phyloP scores from a whole-genome alignment of 805 yeast species.

The Ogataea glucozyma region DNA sequence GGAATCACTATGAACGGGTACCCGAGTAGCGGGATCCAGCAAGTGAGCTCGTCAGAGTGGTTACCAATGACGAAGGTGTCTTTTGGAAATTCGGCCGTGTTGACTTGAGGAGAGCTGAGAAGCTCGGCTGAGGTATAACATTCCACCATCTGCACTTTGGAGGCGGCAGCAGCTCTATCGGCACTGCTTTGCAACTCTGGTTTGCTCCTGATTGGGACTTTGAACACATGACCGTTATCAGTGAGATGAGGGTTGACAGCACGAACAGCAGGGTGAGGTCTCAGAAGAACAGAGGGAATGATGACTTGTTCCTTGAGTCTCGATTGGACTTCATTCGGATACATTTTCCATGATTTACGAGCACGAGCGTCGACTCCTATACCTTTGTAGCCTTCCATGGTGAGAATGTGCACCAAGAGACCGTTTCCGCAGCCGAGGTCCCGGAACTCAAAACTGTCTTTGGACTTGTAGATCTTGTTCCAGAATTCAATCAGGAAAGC shows the following conservation, averaged over 20 bases:
- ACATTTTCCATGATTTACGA: conserved; percentile 83
- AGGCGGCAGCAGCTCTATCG: conserved; percentile 14
- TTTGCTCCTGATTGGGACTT: conserved; percentile 43
- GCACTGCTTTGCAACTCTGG: conserved; percentile 26
- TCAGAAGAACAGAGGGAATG: conserved; percentile 71
- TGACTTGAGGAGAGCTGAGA: conserved; percentile 53
- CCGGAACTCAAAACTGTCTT: conserved; percentile 62
- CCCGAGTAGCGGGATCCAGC: conserved; percentile 90
- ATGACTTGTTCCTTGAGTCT: conserved; percentile 73
- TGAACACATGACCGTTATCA: conserved; percentile 64
- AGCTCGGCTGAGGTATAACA: conserved; percentile 56
- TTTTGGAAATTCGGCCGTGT: conserved; percentile 64
- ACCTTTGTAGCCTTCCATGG: conserved; percentile 79
- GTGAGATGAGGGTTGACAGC: conserved; percentile 46
- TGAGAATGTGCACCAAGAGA: conserved; percentile 69
- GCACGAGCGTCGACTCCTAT: conserved; percentile 87
- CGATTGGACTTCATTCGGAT: conserved; percentile 62
- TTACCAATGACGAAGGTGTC: conserved; percentile 88
- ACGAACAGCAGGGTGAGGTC: conserved; percentile 67
- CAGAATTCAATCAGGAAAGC: conserved; percentile 90
- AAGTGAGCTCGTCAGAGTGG: conserved; percentile 92
- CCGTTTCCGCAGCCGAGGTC: conserved; percentile 98
- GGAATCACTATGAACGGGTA: conserved; percentile 91
- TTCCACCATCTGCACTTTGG: conserved; percentile 48
- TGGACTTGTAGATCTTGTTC: conserved; percentile 48